Conservation (phyloP, 2,329 filamentous ascomycete species). For the Pseudopithomyces chartarum region DNA sequence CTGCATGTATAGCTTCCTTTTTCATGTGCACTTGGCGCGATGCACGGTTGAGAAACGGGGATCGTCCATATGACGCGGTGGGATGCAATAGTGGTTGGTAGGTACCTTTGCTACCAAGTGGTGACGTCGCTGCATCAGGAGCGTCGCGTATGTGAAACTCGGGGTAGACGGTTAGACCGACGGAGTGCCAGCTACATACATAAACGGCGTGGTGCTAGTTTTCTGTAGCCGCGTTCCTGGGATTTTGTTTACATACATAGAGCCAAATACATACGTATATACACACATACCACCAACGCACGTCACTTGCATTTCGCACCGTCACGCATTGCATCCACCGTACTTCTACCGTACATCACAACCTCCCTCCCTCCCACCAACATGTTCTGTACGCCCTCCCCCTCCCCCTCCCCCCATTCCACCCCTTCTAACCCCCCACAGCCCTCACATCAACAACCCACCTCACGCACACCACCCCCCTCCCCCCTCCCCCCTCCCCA, state of each 20-base stretch:
- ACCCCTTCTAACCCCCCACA: constrained; percentile 22
- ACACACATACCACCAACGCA: too few relatives aligned
- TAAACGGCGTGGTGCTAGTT: not conserved
- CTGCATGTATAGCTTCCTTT: too few relatives aligned
- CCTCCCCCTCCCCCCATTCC: not conserved
- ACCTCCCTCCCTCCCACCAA: constrained; percentile 13
- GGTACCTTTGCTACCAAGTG: not conserved
- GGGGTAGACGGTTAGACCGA: too few relatives aligned
- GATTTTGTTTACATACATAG: too few relatives aligned
- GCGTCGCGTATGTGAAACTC: constrained; percentile 7
- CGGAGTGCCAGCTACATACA: not conserved
- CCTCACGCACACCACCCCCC: constrained; percentile 40
- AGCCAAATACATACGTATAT: too few relatives aligned
- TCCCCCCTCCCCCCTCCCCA: constrained; percentile 30
- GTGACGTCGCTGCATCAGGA: not conserved
- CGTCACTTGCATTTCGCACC: too few relatives aligned
- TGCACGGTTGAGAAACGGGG: too few relatives aligned
- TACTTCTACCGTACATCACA: not conserved
- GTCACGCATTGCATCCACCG: too few relatives aligned
- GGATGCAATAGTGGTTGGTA: not conserved
- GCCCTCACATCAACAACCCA: constrained; percentile 39
- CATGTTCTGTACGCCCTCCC: constrained; percentile 38
- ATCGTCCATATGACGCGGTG: not conserved
- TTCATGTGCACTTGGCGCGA: too few relatives aligned
- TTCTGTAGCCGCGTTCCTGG: not conserved